Conservation (phyloP, 495 filamentous ascomycete species). For the Paragyromitra xinjiangensis region DNA sequence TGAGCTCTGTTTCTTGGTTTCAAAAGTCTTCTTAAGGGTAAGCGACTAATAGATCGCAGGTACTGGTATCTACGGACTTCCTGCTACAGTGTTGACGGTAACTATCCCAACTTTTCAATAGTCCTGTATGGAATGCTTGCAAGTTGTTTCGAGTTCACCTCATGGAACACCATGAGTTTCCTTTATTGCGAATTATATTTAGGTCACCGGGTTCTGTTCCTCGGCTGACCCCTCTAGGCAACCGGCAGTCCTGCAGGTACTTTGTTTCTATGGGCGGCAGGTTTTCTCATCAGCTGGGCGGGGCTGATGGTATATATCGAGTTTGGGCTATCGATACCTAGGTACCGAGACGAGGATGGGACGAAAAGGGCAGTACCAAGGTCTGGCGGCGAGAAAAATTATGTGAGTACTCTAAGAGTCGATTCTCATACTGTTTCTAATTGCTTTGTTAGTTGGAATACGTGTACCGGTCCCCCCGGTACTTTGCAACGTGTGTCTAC, state of each 20-base stretch:
- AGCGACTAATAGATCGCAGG: conserved; percentile 44
- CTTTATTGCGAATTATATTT: background rate
- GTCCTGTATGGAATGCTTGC: background rate
- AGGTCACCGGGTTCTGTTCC: background rate
- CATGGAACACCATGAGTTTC: background rate
- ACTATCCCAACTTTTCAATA: background rate
- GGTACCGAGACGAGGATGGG: conserved; percentile 55
- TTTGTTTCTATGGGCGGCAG: conserved; percentile 60
- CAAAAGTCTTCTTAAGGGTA: background rate
- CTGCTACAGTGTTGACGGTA: conserved; percentile 59
- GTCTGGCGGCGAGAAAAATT: conserved; percentile 66
- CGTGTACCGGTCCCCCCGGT: conserved; percentile 59
- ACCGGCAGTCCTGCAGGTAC: conserved; percentile 63
- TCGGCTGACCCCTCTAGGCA: conserved; percentile 58
- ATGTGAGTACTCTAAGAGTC: conserved; percentile 58
- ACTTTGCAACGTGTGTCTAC: conserved; percentile 62
- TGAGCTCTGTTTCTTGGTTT: conserved; percentile 2
- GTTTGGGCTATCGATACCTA: conserved; percentile 61
- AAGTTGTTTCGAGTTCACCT: background rate
- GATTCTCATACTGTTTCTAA: background rate
- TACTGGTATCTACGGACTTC: conserved; percentile 64
- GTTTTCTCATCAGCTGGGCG: conserved; percentile 58
- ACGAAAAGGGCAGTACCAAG: conserved; percentile 59
- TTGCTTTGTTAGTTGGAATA: conserved; percentile 60
- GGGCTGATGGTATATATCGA: conserved; percentile 65